Evolutionary conservation across 192 early-diverging fungal genomes (phyloP), one percentile per base, ranked within the genome.

Genomic region (Backusella circina): DNA sequence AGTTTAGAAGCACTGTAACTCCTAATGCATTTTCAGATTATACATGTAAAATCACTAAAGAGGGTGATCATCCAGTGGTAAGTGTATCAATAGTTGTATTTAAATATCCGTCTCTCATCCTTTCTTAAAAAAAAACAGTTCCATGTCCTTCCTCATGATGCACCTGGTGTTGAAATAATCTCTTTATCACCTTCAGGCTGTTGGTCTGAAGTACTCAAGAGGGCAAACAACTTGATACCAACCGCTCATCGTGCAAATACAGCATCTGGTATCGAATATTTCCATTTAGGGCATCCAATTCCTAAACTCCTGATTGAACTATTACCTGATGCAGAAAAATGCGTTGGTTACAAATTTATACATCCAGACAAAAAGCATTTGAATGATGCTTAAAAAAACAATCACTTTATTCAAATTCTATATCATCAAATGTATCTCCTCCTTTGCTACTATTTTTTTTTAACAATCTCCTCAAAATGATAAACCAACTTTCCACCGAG

Each of bases 291-390:
- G 28, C 54, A 61, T 10, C 9, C 54, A 12, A 61, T 61, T 10
- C 23, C 26, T 61, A 61, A 28, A 61, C 21, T 61, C 3, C 54
- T 61, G 26, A 61, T 61, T 61, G 54, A 61, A 10, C 23, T 61
- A 61, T 61, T 61, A 28, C 54, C 54, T 61, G 54, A 61, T 61
- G 54, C 54, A 61, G 54, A 61, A 61, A 26, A 61, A 28, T 61
- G 54, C 54, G 28, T 28, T 13, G 54, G 54, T 5, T 61, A 61
- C 26, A 61, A 28, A 13, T 61, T 61, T 61, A 3, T 61, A 26
- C 54, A 61, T 28, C 54, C 54, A 61, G 10, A 26, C 8, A 61
- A 61, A 3, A 2, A 12, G 26, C 26, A 61, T 28, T 28, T 61
- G 54, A 61, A 61, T 61, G 54, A 61, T 50, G 15, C 1, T 28